These are phyloP conservation scores for Flaveria brownii DNA, from an alignment of 129 eudicot species.

Conservation along the genomic window DNA sequence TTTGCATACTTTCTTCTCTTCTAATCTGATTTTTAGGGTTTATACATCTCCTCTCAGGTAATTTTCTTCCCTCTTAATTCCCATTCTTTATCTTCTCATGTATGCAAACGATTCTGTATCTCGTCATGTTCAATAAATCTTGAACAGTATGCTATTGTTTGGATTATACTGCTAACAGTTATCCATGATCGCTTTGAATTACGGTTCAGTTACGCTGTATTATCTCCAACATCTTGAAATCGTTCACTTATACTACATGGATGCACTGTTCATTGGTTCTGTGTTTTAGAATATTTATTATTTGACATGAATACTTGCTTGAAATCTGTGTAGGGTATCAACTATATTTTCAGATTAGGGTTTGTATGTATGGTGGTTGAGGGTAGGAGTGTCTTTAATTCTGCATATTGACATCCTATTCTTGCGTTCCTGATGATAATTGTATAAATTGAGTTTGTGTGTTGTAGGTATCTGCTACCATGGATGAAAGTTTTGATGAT, in stretches of 20 bases:
- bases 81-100: neutral
- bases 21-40: slow-evolving; percentile 25
- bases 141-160: neutral
- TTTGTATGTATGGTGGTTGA: slow-evolving; percentile 3
- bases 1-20: neutral
- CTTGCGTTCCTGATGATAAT: slow-evolving; percentile 11
- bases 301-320: slow-evolving; percentile 12
- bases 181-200: slow-evolving; percentile 6
- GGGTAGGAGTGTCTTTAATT: neutral
- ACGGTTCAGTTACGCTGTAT: neutral
- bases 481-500: slow-evolving; percentile 50
- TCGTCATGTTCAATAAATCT: slow-evolving; percentile 13
- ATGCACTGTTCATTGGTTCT: slow-evolving; percentile 10
- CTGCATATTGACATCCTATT: neutral
- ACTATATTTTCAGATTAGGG: neutral
- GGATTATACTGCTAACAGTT: neutral
- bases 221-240: neutral
- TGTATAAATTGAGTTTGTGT: slow-evolving; percentile 2
- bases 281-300: neutral
- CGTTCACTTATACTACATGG: slow-evolving; percentile 1
- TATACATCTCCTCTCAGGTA: slow-evolving; percentile 18
- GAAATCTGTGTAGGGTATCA: neutral
- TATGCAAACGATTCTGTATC: slow-evolving; percentile 3
- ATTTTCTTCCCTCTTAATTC: neutral
- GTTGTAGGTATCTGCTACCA: slow-evolving; percentile 34